Base-by-base conservation (phyloP, 176 grass and related monocot species). In the Cenchrus americanus region DNA sequence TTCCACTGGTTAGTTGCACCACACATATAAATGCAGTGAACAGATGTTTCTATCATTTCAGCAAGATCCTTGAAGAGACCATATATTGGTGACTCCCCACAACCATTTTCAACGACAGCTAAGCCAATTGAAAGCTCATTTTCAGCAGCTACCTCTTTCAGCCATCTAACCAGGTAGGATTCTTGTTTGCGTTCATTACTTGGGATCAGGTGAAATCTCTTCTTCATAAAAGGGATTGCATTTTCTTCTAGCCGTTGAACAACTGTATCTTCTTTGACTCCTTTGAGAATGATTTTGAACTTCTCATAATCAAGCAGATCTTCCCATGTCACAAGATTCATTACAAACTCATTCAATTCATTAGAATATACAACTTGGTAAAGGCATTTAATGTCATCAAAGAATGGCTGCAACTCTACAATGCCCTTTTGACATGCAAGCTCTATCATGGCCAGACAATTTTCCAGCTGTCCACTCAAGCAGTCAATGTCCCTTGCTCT, bases 401-500 rank as follows among this genome's bases (percentile, higher is more conserved):
- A 73, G 86, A 92, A 95, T 55, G 85, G 71, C 62, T 86, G 84
- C 68, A 98, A 49, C 72, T 93, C 93, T 10, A 44, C 37, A 62
- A 98, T 88, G 54, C 93, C 96, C 80, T 89, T 95, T 62, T 86
- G 93, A 51, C 78, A 93, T 88, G 91, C 93, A 90, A 93, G 79
- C 47, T 98, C 89, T 77, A 95, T 84, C 43, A 95, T 92, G 32
- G 89, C 74, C 46, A 98, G 79, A 80, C 89, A 93, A 82, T 98
- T 95, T 66, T 98, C 93, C 69, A 98, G 78, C 82, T 98, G 96
- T 61, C 96, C 93, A 84, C 96, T 98, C 87, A 95, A 88, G 85
- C 88, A 92, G 84, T 98, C 96, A 88, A 98, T 98, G 48, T 95
- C 93, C 73, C 85, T 93, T 84, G 93, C 91, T 91, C 96, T 89